Percentiles rank a stretch among this genome's conserved stretches.
These are phyloP conservation scores for Pilaira anomala DNA, from an alignment of 192 early-diverging fungal species.

Conservation along the genomic window DNA sequence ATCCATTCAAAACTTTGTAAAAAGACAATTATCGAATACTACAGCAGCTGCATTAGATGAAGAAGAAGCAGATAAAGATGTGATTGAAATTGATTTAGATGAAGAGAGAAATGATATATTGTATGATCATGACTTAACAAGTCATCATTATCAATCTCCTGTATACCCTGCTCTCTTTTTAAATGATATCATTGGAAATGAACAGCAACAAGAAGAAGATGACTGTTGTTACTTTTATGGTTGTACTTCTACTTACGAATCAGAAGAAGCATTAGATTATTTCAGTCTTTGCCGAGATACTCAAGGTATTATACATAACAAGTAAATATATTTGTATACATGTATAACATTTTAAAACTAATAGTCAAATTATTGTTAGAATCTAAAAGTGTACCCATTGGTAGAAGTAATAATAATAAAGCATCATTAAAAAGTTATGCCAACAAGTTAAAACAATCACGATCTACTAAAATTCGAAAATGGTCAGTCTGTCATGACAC, in stretches of 20 bases:
- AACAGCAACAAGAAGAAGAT: not conserved
- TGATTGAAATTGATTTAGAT: slow-evolving; percentile 13
- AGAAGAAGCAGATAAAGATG: slow-evolving; percentile 12
- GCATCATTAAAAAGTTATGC: not conserved
- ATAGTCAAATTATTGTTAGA: not conserved
- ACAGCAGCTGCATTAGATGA: not conserved
- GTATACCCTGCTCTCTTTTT: slow-evolving; percentile 23
- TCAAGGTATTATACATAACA: slow-evolving; percentile 3
- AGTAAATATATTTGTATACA: not conserved
- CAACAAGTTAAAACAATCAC: not conserved
- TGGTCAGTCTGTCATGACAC: not conserved
- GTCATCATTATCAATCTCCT: slow-evolving; percentile 7
- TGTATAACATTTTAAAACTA: not conserved
- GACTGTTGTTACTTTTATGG: not conserved
- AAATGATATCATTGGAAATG: not conserved
- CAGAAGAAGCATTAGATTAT: slow-evolving; percentile 4
- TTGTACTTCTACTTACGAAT: not conserved
- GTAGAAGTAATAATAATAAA: no score
- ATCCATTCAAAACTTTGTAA: slow-evolving; percentile 13
- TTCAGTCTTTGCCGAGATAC: not conserved
- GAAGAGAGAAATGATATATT: slow-evolving; percentile 10
- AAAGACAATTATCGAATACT: not conserved
- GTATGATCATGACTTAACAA: not conserved
- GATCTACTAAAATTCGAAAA: slow-evolving; percentile 4
- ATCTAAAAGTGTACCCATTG: slow-evolving; percentile 1